These are phyloP conservation scores for Kwoniella bestiolae DNA, from an alignment of 768 basidiomycete species.

Conservation along the genomic window DNA sequence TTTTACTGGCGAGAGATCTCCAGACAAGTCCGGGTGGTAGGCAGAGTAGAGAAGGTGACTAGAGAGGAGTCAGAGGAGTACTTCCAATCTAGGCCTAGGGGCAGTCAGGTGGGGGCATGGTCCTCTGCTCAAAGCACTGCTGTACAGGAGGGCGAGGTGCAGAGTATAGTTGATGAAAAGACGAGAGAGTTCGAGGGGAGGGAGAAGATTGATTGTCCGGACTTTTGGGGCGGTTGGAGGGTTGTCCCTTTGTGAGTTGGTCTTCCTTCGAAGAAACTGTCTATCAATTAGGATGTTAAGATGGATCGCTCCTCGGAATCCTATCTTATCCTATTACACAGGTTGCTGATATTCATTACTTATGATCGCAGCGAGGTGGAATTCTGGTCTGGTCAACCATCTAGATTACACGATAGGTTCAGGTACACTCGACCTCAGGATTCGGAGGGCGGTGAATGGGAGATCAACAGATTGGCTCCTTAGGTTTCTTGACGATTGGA, in stretches of 20 bases:
- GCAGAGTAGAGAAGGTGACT: constrained; percentile 77
- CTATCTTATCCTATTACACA: no score
- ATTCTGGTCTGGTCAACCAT: constrained; percentile 97
- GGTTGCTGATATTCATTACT: background rate
- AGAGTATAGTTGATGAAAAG: constrained; percentile 66
- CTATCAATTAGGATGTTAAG: no score
- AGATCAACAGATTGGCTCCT: constrained; percentile 77
- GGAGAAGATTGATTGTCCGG: constrained; percentile 71
- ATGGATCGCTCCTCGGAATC: no score
- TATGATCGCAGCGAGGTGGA: constrained; percentile 75
- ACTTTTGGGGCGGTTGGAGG: constrained; percentile 97
- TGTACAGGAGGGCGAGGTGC: constrained; percentile 73
- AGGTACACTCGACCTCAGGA: constrained; percentile 57
- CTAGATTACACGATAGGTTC: constrained; percentile 87
- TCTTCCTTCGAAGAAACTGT: no score
- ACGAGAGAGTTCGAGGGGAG: constrained; percentile 65
- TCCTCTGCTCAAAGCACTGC: constrained; percentile 85
- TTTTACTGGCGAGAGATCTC: constrained; percentile 91
- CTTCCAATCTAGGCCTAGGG: constrained; percentile 78
- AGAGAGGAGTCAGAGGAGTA: constrained; percentile 78
- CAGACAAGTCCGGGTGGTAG: constrained; percentile 79
- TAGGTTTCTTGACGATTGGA: no score
- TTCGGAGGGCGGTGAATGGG: constrained; percentile 69
- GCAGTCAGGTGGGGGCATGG: constrained; percentile 88
- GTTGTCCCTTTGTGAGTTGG: constrained; percentile 79